Conservation (phyloP, 257 asterid species). For the Haberlea rhodopensis region DNA sequence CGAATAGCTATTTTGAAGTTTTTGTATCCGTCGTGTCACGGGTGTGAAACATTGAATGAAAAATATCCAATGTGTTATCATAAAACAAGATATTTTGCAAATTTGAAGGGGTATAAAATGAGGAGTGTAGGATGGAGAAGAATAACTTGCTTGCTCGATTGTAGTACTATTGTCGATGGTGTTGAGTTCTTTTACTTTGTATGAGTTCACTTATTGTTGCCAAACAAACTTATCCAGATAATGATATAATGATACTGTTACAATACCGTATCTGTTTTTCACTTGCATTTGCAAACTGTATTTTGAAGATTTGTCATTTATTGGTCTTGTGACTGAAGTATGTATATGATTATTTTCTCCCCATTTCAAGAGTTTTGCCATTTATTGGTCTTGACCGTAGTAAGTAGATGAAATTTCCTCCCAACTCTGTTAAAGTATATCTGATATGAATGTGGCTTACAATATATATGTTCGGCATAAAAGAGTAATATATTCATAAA, state of each 20-base stretch:
- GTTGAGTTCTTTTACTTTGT: no score
- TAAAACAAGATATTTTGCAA: background rate
- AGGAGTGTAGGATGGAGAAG: background rate
- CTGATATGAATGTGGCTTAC: background rate
- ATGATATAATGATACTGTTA: no score
- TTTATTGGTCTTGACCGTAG: no score
- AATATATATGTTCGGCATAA: background rate
- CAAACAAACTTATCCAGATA: no score
- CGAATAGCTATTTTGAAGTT: background rate
- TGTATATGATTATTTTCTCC: no score
- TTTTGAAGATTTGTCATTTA: no score
- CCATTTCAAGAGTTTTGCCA: no score
- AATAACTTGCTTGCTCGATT: background rate
- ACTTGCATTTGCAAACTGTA: no score
- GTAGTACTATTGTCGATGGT: background rate
- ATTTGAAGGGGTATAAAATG: background rate
- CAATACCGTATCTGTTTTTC: no score
- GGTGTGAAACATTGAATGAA: background rate
- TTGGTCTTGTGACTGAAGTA: background rate
- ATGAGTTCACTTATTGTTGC: no score
- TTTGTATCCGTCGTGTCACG: background rate
- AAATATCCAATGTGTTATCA: background rate
- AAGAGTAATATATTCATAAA: background rate
- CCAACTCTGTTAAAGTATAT: background rate
- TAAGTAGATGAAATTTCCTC: background rate